Evolutionary conservation across 2,329 filamentous ascomycete genomes (phyloP), one percentile per base, ranked within the genome.

Genomic region (Teratosphaeriaceae sp.): DNA sequence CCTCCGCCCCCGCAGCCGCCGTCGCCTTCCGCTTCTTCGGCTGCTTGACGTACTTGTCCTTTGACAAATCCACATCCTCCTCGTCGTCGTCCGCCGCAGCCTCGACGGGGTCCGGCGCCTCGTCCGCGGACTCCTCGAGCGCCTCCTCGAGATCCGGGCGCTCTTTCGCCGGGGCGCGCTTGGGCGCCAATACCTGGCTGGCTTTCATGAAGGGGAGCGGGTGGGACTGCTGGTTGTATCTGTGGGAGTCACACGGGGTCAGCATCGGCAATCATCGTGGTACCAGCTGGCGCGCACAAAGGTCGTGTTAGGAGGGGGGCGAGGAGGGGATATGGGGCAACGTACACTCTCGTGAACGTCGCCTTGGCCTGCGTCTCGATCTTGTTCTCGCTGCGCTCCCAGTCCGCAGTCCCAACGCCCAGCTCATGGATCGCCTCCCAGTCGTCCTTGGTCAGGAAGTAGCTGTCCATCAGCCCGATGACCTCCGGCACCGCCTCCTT

Each of bases 151-250:
- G 75, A 67, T 98, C 92, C 1, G 92, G 94, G 48, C 84, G 85
- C 37, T 90, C 88, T 64, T 78, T 79, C 40, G 80, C 80, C 20
- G 79, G 70, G 30, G 74, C 69, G 56, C 81, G 83, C 70, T 86
- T 88, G 3, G 87, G 80, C 3, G 80, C 84, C 8, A 79, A 64
- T 13, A 92, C 76, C 50, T 76, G 86, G 56, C 79, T 88, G 2
- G 89, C 87, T 67, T 96, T 97, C 80, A 97, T 95, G 67, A 96
- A 98, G 1, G 92, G 89, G 40, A 98, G 69, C 0, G 90, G 90
- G 54, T 98, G 92, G 15, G 82, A 82, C 67, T 83, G 84, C 46
- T 76, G 67, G 55, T 98, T 98, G 64, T 98, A 92, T 42, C 85
- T 90, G 53, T 5, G 38, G 22, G 5, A 12, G 29, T 26, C 40